Percentiles rank a stretch among this genome's conserved stretches.
These are phyloP conservation scores for Aspergillus costaricaensis DNA, from an alignment of 2,329 filamentous ascomycete genomes.

Conservation along the genomic window DNA sequence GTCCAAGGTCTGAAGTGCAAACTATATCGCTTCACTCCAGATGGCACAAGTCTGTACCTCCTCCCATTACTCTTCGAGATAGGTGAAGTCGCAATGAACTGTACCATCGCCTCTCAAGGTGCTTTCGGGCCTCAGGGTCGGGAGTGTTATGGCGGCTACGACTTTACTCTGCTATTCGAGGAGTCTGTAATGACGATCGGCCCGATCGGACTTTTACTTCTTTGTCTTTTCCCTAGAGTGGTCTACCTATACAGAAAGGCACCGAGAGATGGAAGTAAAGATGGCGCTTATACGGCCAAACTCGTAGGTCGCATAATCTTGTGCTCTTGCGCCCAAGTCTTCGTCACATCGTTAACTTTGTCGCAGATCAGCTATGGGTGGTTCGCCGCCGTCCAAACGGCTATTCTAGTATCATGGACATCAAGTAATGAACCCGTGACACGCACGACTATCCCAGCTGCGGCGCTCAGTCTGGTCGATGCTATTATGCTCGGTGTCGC, in stretches of 20 bases:
- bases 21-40: not conserved
- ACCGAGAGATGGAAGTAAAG: not conserved
- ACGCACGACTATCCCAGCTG: not conserved
- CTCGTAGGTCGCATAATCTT: not conserved
- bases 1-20: not conserved
- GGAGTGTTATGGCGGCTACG: not conserved
- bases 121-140: not conserved
- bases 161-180: not conserved
- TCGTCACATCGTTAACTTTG: not conserved
- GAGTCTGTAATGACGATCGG: constrained; percentile 3
- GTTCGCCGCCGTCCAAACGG: not conserved
- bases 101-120: not conserved
- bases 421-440: not conserved
- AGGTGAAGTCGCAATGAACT: not conserved
- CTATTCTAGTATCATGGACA: not conserved
- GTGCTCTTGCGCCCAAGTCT: no score
- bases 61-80: not conserved
- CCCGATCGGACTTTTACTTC: not conserved
- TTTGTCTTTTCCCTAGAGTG: not conserved
- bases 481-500: not conserved
- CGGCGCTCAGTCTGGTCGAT: not conserved
- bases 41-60: not conserved
- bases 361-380: not conserved
- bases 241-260: not conserved
- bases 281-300: not conserved